Percentiles rank a stretch among this genome's conserved stretches.
Evolutionary conservation across 2,329 filamentous ascomycete species (phyloP).

Genomic region (Camptophora hylomeconis): DNA sequence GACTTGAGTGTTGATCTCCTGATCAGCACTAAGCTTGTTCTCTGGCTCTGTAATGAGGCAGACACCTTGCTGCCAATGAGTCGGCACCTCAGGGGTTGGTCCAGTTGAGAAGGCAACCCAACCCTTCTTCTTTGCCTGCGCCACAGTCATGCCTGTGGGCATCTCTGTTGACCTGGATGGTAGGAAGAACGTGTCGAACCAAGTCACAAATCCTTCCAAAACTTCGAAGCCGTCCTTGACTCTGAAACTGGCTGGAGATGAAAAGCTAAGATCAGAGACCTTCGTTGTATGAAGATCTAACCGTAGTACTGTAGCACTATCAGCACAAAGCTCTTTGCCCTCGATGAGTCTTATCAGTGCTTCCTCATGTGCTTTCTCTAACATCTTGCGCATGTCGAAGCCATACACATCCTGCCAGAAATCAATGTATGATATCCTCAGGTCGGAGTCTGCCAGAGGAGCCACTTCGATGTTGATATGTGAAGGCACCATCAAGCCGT

Average conservation of each 20-base stretch:
- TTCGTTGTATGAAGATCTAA: constrained; percentile 65
- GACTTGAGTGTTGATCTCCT: constrained; percentile 52
- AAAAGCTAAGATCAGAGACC: constrained; percentile 61
- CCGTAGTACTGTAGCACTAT: constrained; percentile 54
- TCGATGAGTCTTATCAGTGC: constrained; percentile 65
- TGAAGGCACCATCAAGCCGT: constrained; percentile 74
- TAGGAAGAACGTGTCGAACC: constrained; percentile 91
- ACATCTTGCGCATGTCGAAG: constrained; percentile 89
- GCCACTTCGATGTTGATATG: constrained; percentile 74
- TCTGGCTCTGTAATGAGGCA: constrained; percentile 45
- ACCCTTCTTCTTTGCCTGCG: constrained; percentile 52
- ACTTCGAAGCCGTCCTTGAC: constrained; percentile 15
- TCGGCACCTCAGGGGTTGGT: constrained; percentile 58
- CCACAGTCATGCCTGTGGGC: constrained; percentile 43
- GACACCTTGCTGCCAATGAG: constrained; percentile 84
- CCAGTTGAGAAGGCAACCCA: constrained; percentile 77
- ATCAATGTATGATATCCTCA: constrained; percentile 60
- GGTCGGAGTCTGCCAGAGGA: constrained; percentile 65
- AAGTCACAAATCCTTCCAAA: constrained; percentile 79
- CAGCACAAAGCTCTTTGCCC: constrained; percentile 40
- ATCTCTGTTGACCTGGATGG: constrained; percentile 39
- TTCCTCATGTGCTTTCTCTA: constrained; percentile 59
- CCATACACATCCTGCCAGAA: constrained; percentile 93
- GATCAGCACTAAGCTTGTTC: constrained; percentile 36
- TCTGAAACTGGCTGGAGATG: neutral